Conservation (phyloP, 1,139 yeast species). For the Hyphopichia khmerensis region DNA sequence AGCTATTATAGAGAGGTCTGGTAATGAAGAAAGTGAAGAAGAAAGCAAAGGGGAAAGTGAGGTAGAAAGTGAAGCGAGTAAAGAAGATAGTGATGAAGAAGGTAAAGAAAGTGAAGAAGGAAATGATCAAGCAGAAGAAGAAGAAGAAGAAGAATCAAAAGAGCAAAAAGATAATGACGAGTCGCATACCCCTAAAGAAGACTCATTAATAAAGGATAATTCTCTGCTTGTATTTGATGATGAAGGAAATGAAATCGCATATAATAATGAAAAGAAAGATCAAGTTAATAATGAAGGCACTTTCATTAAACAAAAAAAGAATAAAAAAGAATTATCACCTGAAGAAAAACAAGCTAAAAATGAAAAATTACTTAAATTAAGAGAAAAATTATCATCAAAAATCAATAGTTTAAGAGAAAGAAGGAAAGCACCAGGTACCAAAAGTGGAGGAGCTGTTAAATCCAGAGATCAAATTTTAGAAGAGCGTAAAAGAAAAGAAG, state of each 20-base stretch:
- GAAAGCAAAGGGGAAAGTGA: conserved; percentile 5
- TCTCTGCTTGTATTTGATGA: conserved; percentile 68
- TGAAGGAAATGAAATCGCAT: conserved; percentile 42
- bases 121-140: conserved; percentile 1
- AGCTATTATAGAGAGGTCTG: conserved; percentile 13
- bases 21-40: conserved; percentile 13
- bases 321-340: conserved; percentile 34
- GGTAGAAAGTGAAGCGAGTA: conserved; percentile 9
- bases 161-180: neutral
- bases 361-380: conserved; percentile 61
- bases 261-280: neutral
- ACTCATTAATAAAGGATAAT: conserved; percentile 29
- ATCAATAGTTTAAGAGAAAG: conserved; percentile 70
- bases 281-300: conserved; percentile 5
- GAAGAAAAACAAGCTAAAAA: conserved; percentile 51
- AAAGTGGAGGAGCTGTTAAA: conserved; percentile 75
- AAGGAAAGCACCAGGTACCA: conserved; percentile 90
- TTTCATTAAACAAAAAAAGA: conserved; percentile 16
- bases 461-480: conserved; percentile 75
- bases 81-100: conserved; percentile 12
- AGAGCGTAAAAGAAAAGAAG: conserved; percentile 47
- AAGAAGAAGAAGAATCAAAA: conserved; percentile 6
- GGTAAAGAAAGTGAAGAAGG: neutral
- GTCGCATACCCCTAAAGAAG: too few relatives aligned
- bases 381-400: conserved; percentile 70